Evolutionary conservation across 768 basidiomycete species (phyloP).

Genomic region (Rhizopogon roseolus): DNA sequence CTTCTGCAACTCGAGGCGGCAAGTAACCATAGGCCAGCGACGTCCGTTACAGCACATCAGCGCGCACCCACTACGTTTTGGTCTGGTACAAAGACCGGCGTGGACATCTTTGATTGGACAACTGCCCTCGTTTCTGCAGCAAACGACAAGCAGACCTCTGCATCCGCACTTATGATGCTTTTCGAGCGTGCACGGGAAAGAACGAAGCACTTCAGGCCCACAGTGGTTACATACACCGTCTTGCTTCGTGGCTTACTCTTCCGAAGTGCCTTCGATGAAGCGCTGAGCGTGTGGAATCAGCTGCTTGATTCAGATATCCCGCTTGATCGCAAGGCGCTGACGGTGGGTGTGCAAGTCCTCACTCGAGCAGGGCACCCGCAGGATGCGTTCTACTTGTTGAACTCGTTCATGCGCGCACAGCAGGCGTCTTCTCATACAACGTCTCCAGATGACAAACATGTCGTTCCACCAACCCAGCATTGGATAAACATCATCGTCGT

Average conservation of each 20-base stretch:
- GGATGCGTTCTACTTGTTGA: conserved; percentile 47
- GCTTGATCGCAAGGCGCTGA: conserved; percentile 45
- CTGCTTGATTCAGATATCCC: conserved; percentile 29
- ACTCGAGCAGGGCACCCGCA: conserved; percentile 38
- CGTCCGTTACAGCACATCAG: background rate
- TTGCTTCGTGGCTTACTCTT: conserved; percentile 49
- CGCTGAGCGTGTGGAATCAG: conserved; percentile 39
- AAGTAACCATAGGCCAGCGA: conserved; percentile 5
- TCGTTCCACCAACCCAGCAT: background rate
- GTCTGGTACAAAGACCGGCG: conserved; percentile 18
- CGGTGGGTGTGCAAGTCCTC: conserved; percentile 46
- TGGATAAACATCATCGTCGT: conserved; percentile 23
- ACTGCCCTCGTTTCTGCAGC: conserved; percentile 41
- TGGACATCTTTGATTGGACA: conserved; percentile 45
- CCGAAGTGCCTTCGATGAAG: conserved; percentile 34
- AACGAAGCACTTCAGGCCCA: conserved; percentile 31
- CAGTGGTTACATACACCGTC: conserved; percentile 46
- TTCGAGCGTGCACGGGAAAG: conserved; percentile 29
- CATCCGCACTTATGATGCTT: conserved; percentile 30
- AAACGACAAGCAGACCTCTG: conserved; percentile 30
- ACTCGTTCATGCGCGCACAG: conserved; percentile 28
- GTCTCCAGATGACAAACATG: background rate
- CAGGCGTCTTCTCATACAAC: conserved; percentile 8
- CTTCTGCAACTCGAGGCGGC: conserved; percentile 28
- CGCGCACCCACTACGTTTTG: conserved; percentile 1